These are phyloP conservation scores for Durotheca rogersii DNA, from an alignment of 495 filamentous ascomycete species.

Conservation along the genomic window DNA sequence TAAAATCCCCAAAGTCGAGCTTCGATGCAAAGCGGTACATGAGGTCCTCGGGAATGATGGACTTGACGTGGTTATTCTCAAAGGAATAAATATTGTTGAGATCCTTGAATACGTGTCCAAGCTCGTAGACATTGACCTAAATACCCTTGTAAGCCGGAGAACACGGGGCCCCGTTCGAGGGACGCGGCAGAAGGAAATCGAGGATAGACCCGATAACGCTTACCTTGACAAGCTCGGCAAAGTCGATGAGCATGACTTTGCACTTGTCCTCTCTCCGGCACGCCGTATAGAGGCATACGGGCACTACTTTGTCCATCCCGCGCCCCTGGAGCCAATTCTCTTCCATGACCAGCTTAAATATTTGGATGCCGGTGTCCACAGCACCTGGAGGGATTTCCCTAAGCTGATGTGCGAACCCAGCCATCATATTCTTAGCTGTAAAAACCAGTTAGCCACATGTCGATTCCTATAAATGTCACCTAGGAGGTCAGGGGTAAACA, in stretches of 20 bases:
- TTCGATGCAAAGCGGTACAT: slow-evolving; percentile 86
- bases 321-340: slow-evolving; percentile 89
- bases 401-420: slow-evolving; percentile 47
- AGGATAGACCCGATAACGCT: slow-evolving; percentile 37
- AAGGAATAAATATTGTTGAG: slow-evolving; percentile 67
- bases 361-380: slow-evolving; percentile 61
- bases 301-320: slow-evolving; percentile 76
- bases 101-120: slow-evolving; percentile 79
- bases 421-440: slow-evolving; percentile 43
- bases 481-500: slow-evolving; percentile 22
- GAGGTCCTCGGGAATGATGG: slow-evolving; percentile 77
- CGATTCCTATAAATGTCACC: not conserved
- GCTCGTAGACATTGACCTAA: slow-evolving; percentile 84
- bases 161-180: too few relatives aligned
- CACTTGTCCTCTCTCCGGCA: slow-evolving; percentile 67
- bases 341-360: slow-evolving; percentile 75
- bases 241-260: slow-evolving; percentile 85
- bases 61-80: slow-evolving; percentile 47
- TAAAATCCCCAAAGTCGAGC: slow-evolving; percentile 79
- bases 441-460: slow-evolving; percentile 6
- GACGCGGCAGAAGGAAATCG: not conserved
- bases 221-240: slow-evolving; percentile 73
- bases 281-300: slow-evolving; percentile 82
- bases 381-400: slow-evolving; percentile 57
- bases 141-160: slow-evolving; percentile 26